Conservation (phyloP, 768 basidiomycete species). For the Cyclocybe cylindracea region DNA sequence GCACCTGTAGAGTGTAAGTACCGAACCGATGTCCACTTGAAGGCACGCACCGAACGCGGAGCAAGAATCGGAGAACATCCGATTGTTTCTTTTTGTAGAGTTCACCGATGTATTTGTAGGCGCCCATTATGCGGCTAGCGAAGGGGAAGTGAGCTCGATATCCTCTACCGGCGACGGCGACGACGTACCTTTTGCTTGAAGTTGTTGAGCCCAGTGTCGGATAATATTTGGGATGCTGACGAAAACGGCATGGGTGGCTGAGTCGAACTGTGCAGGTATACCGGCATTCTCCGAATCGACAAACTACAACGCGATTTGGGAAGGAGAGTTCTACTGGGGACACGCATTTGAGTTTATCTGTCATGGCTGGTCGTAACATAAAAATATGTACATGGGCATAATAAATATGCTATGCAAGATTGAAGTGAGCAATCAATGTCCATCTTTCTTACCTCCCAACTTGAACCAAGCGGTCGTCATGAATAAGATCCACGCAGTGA, state of each 20-base stretch:
- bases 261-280: conserved; percentile 38
- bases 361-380: neutral
- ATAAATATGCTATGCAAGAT: neutral
- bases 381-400: neutral
- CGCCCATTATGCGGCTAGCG: conserved; percentile 73
- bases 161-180: conserved; percentile 17
- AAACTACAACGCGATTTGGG: too few relatives aligned
- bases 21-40: neutral
- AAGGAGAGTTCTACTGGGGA: neutral
- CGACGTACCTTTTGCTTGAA: conserved; percentile 40
- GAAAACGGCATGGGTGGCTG: conserved; percentile 28
- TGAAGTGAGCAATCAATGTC: conserved; percentile 2
- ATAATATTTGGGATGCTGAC: conserved; percentile 18
- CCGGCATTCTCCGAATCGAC: conserved; percentile 31
- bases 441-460: conserved; percentile 33
- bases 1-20: conserved; percentile 53
- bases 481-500: conserved; percentile 64
- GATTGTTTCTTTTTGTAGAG: conserved; percentile 99
- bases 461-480: conserved; percentile 60
- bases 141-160: conserved; percentile 9
- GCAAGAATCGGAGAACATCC: conserved; percentile 95
- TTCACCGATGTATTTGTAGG: conserved; percentile 96
- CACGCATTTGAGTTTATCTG: neutral
- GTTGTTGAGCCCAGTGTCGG: conserved; percentile 34
- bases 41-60: conserved; percentile 84